Base-by-base conservation (phyloP, 2,329 filamentous ascomycete species). In the Venturia carpophila region DNA sequence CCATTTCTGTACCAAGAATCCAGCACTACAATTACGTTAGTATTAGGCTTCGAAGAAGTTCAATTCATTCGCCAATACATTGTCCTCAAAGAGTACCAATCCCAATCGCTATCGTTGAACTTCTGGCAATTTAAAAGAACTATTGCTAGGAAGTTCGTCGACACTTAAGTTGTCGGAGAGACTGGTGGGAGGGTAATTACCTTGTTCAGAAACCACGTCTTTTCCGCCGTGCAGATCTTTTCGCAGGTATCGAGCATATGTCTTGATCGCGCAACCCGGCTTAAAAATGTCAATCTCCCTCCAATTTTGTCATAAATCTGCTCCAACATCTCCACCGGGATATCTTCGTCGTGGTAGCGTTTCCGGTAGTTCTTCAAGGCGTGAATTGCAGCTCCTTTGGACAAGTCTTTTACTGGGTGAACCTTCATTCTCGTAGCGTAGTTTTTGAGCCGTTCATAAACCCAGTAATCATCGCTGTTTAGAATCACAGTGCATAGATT, bases 401-500 rank as follows among this genome's bases (percentile, higher is more conserved):
- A 85, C 7, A 99, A 80, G 75, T 99, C 94, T 5, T 84, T 83
- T 52, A 99, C 87, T 10, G 91, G 86, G 45, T 96, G 87, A 5
- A 99, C 89, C 72, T 97, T 92, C 91, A 99, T 96, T 58, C 94
- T 86, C 1, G 92, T 96, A 3, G 92, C 91, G 66, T 96, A 88
- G 74, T 91, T 88, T 80, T 97, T 97, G 63, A 99, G 79, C 17
- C 92, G 85, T 75, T 99, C 94, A 71, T 97, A 97, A 0, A 99
- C 90, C 94, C 94, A 99, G 77, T 96, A 99, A 74, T 97, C 94
- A 75, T 99, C 94, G 64, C 87, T 92, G 77, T 97, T 97, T 78
- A 99, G 92, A 42, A 99, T 87, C 81, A 91, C 84, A 0, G 94
- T 97, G 39, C 95, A 90, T 10, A 99, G 83, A 69, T 91, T 93